Evolutionary conservation across 1,284 basidiomycete genomes (phyloP), one percentile per base, ranked within the genome.

Genomic region (Trichosporon sp.): DNA sequence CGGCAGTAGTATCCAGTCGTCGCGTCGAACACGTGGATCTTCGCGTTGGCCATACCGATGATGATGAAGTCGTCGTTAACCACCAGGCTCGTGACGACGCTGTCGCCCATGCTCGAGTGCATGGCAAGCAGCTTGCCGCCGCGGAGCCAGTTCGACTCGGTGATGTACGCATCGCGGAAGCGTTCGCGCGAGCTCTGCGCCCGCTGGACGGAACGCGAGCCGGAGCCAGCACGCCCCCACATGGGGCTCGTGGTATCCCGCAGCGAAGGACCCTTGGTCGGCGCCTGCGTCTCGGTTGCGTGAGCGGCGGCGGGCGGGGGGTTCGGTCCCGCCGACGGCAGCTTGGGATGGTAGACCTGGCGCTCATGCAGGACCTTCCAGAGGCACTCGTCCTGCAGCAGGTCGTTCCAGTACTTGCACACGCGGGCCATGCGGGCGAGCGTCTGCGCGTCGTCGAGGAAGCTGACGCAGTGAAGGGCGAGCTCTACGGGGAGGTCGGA

Each of bases 11-110:
- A 87, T 0, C 95, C 96, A 0, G 91, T 92, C 47, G 85, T 85
- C 0, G 91, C 89, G 74, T 90, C 90, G 83, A 96, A 98, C 27
- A 98, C 87, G 78, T 95, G 92, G 60, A 98, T 92, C 73, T 90
- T 89, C 74, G 88, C 88, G 80, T 92, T 96, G 13, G 93, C 92
- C 79, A 97, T 91, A 1, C 93, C 95, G 27, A 95, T 91, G 51
- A 96, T 90, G 75, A 98, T 89, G 87, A 90, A 93, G 66, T 92
- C 88, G 27, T 87, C 84, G 81, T 97, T 92, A 70, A 98, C 87
- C 0, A 93, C 92, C 25, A 97, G 86, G 2, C 91, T 93, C 0
- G 96, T 96, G 44, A 96, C 91, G 11, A 93, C 91, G 9, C 89
- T 90, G 60, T 87, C 87, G 74, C 92, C 88, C 44, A 89, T 87